Conservation (phyloP, 305 asterid genomes). For the Solanum aculeatissimum region DNA sequence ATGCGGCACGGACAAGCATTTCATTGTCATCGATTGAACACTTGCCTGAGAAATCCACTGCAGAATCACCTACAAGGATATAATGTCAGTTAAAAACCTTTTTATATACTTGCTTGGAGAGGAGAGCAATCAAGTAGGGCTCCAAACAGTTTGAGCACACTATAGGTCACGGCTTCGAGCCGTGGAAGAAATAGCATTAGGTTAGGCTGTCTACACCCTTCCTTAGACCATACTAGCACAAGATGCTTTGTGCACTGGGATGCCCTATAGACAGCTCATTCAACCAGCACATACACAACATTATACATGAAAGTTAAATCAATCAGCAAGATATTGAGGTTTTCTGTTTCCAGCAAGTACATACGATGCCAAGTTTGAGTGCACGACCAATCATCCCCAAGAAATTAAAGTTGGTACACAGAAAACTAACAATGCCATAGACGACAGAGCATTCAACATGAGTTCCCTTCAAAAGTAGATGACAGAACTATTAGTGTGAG, state of each 20-base stretch:
- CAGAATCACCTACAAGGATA: slow-evolving; percentile 37
- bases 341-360: neutral
- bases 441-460: slow-evolving; percentile 22
- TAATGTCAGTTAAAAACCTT: neutral
- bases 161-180: too few relatives aligned
- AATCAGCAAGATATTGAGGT: neutral
- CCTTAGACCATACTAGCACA: neutral
- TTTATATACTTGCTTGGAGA: neutral
- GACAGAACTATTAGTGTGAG: neutral
- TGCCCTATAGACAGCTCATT: neutral
- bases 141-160: neutral
- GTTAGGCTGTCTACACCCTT: neutral
- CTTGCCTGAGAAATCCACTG: slow-evolving; percentile 18
- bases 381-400: neutral
- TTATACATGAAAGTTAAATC: neutral
- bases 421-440: neutral
- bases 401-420: neutral
- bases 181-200: neutral
- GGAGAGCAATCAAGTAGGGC: neutral
- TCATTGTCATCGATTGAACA: slow-evolving; percentile 17
- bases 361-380: neutral
- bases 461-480: slow-evolving; percentile 14
- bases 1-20: slow-evolving; percentile 20
- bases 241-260: neutral
- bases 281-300: neutral